These are phyloP conservation scores for Gracilariopsis chorda DNA, from an alignment of 23 red algal species.

Conservation along the genomic window DNA sequence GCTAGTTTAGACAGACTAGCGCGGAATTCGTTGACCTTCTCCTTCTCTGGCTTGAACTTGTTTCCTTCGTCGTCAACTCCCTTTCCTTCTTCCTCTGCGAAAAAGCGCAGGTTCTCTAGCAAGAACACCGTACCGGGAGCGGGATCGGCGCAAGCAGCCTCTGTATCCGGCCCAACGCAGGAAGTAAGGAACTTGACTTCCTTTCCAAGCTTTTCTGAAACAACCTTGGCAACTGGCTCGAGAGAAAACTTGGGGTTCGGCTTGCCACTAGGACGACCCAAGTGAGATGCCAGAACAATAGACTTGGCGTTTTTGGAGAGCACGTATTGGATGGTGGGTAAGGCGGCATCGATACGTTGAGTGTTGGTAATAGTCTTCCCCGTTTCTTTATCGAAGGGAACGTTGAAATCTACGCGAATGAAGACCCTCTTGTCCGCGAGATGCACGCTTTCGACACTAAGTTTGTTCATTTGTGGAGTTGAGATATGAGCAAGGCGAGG, in stretches of 20 bases:
- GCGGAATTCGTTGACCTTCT: conserved; percentile 62
- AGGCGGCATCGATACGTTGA: conserved; percentile 82
- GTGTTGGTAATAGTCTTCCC: conserved; percentile 83
- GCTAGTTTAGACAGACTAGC: conserved; percentile 62
- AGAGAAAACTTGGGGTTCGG: conserved; percentile 76
- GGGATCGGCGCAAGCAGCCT: conserved; percentile 66
- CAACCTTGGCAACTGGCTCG: conserved; percentile 66
- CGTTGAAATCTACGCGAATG: conserved; percentile 96
- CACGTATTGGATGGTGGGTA: conserved; percentile 84
- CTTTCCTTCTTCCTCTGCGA: conserved; percentile 93
- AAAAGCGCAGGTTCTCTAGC: conserved; percentile 91
- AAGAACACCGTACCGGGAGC: conserved; percentile 78
- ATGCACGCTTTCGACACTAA: conserved; percentile 69
- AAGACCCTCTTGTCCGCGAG: conserved; percentile 84
- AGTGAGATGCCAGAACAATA: conserved; percentile 87
- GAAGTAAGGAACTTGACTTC: conserved; percentile 72
- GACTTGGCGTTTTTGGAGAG: conserved; percentile 75
- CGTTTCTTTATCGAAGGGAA: conserved; percentile 93
- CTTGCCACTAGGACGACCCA: conserved; percentile 79
- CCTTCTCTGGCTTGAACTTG: conserved; percentile 78
- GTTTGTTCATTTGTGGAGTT: conserved; percentile 68
- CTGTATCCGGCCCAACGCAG: conserved; percentile 68
- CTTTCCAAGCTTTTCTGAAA: conserved; percentile 40
- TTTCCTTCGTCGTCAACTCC: conserved; percentile 74
- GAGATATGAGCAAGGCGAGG: no score